Base-by-base conservation (phyloP, 108 stramenopile genomes). In the Aurantiochytrium sp. region DNA sequence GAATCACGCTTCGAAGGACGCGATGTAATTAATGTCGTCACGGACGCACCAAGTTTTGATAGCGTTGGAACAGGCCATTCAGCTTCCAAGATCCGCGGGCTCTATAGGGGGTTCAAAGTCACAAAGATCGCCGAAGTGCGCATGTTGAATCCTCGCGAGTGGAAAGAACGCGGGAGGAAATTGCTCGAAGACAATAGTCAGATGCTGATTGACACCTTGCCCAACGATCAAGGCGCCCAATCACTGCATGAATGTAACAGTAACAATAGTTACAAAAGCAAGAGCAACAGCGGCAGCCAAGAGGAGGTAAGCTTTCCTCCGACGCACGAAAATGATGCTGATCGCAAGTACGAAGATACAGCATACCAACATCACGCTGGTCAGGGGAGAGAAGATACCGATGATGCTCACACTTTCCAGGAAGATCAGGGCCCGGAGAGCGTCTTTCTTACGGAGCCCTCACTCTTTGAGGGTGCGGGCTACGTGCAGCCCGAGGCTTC, bases 11-110 rank as follows among this genome's bases (percentile, higher is more conserved):
- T 18, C 14, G 76, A 83, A 6, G 6, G 14, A 18, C 19, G 76
- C n/a, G 76, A 83, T 6, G 76, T 83, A 6, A 83, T 83, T 28
- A 83, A 83, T 23, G 76, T 83, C 10, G 76, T 83, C 19, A 83
- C 76, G 8, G 51, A 47, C 76, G 49, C 45, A 23, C 76, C 76
- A 6, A 6, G 16, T 8, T 0, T 14, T 6, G 49, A 83, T 35
- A 8, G 42, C 35, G 35, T 23, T 6, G 76, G 4, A 83, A 12
- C 64, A 23, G 42, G 35, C 35, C 35, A 35, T 35, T 35, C 35
- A 10, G 64, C 25, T 10, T 23, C 64, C 25, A 69, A 18, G 25
- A 83, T 83, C 23, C 12, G 51, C 19, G 76, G 76, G 6, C 45
- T 83, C 12, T 83, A 83, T 23, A 16, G 43, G 12, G 51, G 51